A percentile compares a stretch with the other conserved stretches of the same genome.
These are phyloP conservation scores for Purshia tridentata DNA, from an alignment of 306 rosid genomes.

Conservation along the genomic window DNA sequence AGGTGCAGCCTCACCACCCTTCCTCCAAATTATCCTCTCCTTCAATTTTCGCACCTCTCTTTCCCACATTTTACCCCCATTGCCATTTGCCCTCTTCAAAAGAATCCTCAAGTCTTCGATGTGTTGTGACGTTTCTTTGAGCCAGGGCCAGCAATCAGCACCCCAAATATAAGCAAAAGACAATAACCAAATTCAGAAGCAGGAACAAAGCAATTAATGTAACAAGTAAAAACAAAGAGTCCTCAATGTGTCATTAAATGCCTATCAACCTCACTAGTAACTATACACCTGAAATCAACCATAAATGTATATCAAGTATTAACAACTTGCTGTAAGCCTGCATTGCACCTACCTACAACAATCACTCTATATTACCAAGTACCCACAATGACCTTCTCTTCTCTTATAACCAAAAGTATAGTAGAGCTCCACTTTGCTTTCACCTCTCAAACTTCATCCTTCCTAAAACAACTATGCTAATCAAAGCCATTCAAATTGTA, in stretches of 20 bases:
- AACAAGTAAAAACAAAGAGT: neutral
- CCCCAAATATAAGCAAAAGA: too few species aligned
- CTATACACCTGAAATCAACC: neutral
- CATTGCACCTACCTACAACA: neutral
- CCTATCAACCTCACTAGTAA: conserved; percentile 10
- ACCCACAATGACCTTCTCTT: neutral
- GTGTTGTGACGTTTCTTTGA: too few species aligned
- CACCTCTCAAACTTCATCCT: too few species aligned
- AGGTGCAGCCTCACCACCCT: conserved; percentile 12
- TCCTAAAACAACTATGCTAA: too few species aligned
- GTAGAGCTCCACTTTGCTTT: neutral
- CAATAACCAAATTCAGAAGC: neutral
- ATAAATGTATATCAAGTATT: neutral
- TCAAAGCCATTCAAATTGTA: too few species aligned
- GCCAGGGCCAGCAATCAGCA: too few species aligned
- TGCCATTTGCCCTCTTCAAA: neutral
- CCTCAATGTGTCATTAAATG: conserved; percentile 25
- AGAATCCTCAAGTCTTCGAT: neutral
- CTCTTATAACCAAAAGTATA: neutral
- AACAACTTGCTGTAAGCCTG: neutral
- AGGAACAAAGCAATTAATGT: neutral
- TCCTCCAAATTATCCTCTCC: neutral
- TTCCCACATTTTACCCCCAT: conserved; percentile 1
- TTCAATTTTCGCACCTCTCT: neutral
- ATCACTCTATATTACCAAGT: neutral